Evolutionary conservation across 768 basidiomycete species (phyloP), one percentile per base, ranked within the genome.

Genomic region (Termitomyces sp.): DNA sequence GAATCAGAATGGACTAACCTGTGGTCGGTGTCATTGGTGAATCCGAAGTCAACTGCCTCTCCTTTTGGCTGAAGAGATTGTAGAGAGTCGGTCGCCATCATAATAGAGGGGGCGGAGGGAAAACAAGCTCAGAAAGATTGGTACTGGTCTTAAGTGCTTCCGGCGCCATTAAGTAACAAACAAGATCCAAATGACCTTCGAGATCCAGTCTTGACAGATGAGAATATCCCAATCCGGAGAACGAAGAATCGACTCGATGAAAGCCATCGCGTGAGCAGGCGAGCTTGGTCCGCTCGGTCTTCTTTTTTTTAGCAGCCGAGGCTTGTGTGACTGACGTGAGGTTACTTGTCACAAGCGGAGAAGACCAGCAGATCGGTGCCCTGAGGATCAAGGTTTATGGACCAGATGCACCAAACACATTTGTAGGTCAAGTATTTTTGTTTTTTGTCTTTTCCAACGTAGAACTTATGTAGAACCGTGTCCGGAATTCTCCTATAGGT

Each of bases 41-140:
- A 87, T 66, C 91, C 88, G 59, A 89, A 79, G 74, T 90, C 88
- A 83, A 89, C 86, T 63, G 87, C 79, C 71, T 88, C 86, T 70
- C 86, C 84, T 72, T 89, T 89, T 70, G 87, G 81, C 68, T 88
- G 87, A 54, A 84, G 71, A 62, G 81, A 77, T 65, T 78, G 80
- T 68, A 80, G 82, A 61, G 77, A 71, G 69, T 83, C 78, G 69
- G 83, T 72, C 75, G 79, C 70, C 77, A 85, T 83, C 78, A 79
- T 80, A 73, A 76, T 74, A 72, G 57, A 60, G 59, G 59, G 72
- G 72, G 67, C 74, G 72, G 72, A 78, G 79, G 79, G 74, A 78
- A 74, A 76, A 77, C 73, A 74, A 75, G 72, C 71, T 74, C 66
- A 73, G 70, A 74, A 74, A 78, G 80, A 75, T 69, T 75, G 70